Evolutionary conservation across 2,329 filamentous ascomycete species (phyloP), one percentile per base, ranked within the genome.

Genomic region (Exophiala xenobiotica): DNA sequence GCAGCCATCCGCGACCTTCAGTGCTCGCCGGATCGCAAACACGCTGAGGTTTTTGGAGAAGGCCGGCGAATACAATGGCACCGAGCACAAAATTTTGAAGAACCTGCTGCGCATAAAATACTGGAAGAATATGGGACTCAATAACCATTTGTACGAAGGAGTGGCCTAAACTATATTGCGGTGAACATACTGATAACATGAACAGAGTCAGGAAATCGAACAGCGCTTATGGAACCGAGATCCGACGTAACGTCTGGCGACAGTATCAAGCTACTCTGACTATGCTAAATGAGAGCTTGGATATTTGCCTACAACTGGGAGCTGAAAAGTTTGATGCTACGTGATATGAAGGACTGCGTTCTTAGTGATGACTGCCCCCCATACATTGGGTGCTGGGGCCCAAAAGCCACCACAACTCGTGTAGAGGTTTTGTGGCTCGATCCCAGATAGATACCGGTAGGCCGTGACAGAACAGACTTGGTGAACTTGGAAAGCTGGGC

Each of bases 21-120:
- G 73, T 55, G 61, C 66, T 8, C 54, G 62, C 2, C 68, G 65
- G 52, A 67, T 77, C 43, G 57, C 67, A 41, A 76, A 76, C 47
- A 77, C 74, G 3, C 46, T 76, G 23, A 56, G 61, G n/a, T 77
- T 77, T 53, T 68, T 77, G 22, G 61, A 70, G 46, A 67, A 66
- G 45, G 74, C 73, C 6, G 55, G 68, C 18, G 62, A 68, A 18
- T 56, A 66, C 20, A 65, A 64, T 18, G 73, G 73, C 8, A 59
- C 72, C 16, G 74, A 77, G 57, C 74, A 77, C 54, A 73, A 67
- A 54, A 75, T 77, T 16, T 41, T 77, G 53, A 74, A 69, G 56
- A 76, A 71, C 49, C 53, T 77, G 49, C 58, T 76, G 44, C 60
- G 70, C 46, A 64, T 71, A 29, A 66, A 72, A 47, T 77, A 67